Percentiles rank a stretch among this genome's conserved stretches.
Conservation (phyloP, 2,329 filamentous ascomycete species). For the Ustilaginoidea virens region DNA sequence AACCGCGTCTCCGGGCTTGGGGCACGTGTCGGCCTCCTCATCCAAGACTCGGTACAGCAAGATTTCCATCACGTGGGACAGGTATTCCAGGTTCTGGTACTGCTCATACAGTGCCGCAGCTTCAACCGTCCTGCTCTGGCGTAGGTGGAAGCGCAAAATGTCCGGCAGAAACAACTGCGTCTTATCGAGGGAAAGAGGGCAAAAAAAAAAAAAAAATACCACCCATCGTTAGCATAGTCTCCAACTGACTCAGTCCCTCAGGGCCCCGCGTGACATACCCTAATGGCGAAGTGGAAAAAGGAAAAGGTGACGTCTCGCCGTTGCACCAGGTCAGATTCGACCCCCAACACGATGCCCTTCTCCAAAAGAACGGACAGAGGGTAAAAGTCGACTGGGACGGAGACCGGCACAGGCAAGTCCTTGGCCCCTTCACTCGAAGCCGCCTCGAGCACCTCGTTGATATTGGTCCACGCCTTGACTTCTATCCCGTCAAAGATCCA, state of each 20-base stretch:
- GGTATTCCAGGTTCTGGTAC: conserved; percentile 79
- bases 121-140: conserved; percentile 59
- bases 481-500: conserved; percentile 89
- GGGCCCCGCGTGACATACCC: too few relatives aligned
- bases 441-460: conserved; percentile 66
- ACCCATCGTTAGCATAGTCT: not conserved
- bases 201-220: too few relatives aligned
- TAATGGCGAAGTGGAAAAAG: conserved; percentile 72
- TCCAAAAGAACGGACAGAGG: conserved; percentile 75
- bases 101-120: conserved; percentile 71
- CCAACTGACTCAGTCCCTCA: too few relatives aligned
- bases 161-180: conserved; percentile 90
- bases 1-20: conserved; percentile 46
- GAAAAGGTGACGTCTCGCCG: conserved; percentile 83
- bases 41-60: conserved; percentile 87
- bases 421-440: conserved; percentile 48
- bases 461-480: conserved; percentile 77
- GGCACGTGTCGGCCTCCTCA: conserved; percentile 70
- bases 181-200: conserved; percentile 34
- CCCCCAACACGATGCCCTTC: conserved; percentile 78
- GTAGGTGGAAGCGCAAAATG: conserved; percentile 64
- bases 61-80: conserved; percentile 83
- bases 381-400: conserved; percentile 85
- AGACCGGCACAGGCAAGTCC: conserved; percentile 59
- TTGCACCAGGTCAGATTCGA: conserved; percentile 89